A percentile compares a stretch with the other conserved stretches of the same genome.
phyloP scores from a whole-genome alignment of 495 filamentous ascomycete species.

The Amniculicola lignicola region DNA sequence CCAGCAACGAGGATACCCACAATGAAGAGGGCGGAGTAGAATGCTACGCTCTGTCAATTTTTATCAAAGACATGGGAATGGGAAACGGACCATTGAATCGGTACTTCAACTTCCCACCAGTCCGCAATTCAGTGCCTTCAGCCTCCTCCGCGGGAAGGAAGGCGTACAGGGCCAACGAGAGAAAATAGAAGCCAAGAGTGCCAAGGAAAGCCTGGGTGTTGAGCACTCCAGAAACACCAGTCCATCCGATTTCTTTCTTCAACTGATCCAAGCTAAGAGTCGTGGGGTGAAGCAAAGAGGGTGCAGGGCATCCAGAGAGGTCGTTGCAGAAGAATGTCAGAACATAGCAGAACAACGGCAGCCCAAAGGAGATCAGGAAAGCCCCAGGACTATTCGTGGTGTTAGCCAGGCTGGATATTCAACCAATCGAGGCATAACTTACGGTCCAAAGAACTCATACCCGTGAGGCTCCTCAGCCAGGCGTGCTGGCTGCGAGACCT shows the following conservation, averaged over 20 bases:
- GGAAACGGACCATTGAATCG: slow-evolving; percentile 72
- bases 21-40: slow-evolving; percentile 68
- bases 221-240: slow-evolving; percentile 59
- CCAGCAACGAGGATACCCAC: slow-evolving; percentile 65
- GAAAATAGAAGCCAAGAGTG: slow-evolving; percentile 70
- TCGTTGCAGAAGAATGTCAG: slow-evolving; percentile 89
- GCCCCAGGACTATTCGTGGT: slow-evolving; percentile 65
- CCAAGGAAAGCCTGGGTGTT: slow-evolving; percentile 60
- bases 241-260: slow-evolving; percentile 79
- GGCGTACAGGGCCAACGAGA: slow-evolving; percentile 70
- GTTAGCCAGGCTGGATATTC: slow-evolving; percentile 15
- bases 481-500: slow-evolving; percentile 11
- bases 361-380: slow-evolving; percentile 66
- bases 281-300: slow-evolving; percentile 74
- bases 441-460: slow-evolving; percentile 90
- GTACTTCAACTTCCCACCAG: slow-evolving; percentile 77
- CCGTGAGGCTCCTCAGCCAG: slow-evolving; percentile 41
- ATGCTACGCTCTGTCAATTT: slow-evolving; percentile 53
- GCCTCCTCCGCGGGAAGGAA: slow-evolving; percentile 73
- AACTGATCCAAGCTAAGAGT: slow-evolving; percentile 66
- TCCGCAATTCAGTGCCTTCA: slow-evolving; percentile 65
- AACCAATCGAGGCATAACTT: slow-evolving; percentile 45
- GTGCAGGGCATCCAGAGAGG: slow-evolving; percentile 82
- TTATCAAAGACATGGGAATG: slow-evolving; percentile 1
- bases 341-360: slow-evolving; percentile 71